A percentile compares a stretch with the other conserved stretches of the same genome.
Evolutionary conservation across 306 rosid species (phyloP).

Genomic region (Fagus crenata): DNA sequence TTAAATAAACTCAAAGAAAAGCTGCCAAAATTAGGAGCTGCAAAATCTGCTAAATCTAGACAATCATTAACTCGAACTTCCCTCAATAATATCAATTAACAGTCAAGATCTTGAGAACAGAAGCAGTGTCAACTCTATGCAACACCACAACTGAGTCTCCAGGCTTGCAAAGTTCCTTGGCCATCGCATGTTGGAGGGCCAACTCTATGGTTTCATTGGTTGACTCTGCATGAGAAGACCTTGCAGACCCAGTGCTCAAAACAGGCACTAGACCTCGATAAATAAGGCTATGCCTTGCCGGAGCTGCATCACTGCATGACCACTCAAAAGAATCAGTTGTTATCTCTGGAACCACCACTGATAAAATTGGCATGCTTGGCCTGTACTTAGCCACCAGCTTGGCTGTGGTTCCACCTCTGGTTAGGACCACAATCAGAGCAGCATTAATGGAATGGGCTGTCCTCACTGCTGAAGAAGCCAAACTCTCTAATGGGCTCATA

Average conservation of each 20-base stretch:
- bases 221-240: constrained; percentile 23
- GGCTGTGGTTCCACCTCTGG: constrained; percentile 42
- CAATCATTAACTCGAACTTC: background rate
- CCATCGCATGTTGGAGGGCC: constrained; percentile 17
- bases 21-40: background rate
- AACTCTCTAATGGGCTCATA: constrained; percentile 38
- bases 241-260: constrained; percentile 14
- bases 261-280: constrained; percentile 25
- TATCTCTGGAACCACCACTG: constrained; percentile 49
- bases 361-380: constrained; percentile 57
- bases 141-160: constrained; percentile 25
- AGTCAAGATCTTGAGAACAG: constrained; percentile 5
- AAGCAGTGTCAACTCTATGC: constrained; percentile 5
- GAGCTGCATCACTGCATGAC: constrained; percentile 23
- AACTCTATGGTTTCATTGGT: constrained; percentile 14
- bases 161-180: constrained; percentile 3
- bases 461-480: constrained; percentile 40
- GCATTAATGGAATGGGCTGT: constrained; percentile 35
- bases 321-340: constrained; percentile 46
- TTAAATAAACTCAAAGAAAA: background rate
- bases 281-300: constrained; percentile 28
- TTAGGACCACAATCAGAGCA: constrained; percentile 35
- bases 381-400: constrained; percentile 56
- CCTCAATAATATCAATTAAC: background rate
- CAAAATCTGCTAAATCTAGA: background rate